Conservation (phyloP, 176 grass and related monocot genomes). For the Melocanna baccifera region DNA sequence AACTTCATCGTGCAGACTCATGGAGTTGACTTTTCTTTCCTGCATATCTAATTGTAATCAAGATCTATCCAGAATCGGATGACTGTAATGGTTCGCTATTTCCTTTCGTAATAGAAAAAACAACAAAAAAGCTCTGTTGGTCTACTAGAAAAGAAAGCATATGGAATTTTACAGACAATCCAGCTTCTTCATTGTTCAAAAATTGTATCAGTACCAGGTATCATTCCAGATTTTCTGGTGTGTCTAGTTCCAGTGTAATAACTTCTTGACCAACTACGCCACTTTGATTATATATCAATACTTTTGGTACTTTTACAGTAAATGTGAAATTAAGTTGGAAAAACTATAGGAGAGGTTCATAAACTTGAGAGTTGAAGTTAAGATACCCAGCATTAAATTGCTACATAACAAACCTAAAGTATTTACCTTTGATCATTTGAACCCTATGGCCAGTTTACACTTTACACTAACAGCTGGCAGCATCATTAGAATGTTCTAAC, state of each 20-base stretch:
- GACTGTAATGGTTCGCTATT: background rate
- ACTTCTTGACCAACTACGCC: background rate
- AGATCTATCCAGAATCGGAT: background rate
- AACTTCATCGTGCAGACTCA: background rate
- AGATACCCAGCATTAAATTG: background rate
- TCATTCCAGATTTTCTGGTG: background rate
- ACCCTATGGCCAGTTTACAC: background rate
- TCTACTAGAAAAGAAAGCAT: background rate
- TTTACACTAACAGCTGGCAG: background rate
- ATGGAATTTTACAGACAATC: background rate
- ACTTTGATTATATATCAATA: background rate
- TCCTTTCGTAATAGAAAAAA: background rate
- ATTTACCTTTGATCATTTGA: background rate
- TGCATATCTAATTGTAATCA: background rate
- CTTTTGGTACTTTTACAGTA: background rate
- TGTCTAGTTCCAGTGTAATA: background rate
- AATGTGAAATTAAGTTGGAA: background rate
- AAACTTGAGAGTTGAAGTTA: background rate
- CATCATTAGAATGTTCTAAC: background rate
- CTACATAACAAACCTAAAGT: background rate
- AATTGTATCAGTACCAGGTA: background rate
- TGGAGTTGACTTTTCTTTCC: background rate
- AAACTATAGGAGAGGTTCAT: background rate
- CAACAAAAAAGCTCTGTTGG: background rate
- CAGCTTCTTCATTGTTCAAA: background rate